These are phyloP conservation scores for Davidsoniella eucalypti DNA, from an alignment of 2,329 filamentous ascomycete species.

Conservation along the genomic window DNA sequence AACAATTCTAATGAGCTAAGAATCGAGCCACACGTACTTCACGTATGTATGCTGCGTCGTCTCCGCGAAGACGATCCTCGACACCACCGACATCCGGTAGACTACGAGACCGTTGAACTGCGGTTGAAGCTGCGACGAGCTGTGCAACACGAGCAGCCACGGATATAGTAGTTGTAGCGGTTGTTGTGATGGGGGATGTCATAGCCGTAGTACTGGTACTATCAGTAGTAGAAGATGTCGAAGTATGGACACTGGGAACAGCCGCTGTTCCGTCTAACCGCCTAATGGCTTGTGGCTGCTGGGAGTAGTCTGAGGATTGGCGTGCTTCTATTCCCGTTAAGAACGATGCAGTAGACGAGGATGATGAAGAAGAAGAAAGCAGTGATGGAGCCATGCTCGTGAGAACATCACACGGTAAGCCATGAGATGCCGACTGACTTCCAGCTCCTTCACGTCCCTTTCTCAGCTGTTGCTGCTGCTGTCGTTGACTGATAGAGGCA, in stretches of 20 bases:
- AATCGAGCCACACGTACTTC: constrained; percentile 5
- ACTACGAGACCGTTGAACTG: not conserved
- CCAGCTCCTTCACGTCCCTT: too few relatives aligned
- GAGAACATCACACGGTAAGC: constrained; percentile 7
- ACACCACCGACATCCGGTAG: constrained; percentile 2
- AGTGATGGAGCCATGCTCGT: not conserved
- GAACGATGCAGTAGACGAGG: too few relatives aligned
- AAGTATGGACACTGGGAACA: not conserved
- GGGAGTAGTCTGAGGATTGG: too few relatives aligned
- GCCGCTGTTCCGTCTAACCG: too few relatives aligned
- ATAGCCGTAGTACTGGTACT: not conserved
- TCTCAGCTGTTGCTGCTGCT: too few relatives aligned
- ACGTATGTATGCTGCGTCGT: constrained; percentile 3
- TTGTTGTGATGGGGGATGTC: not conserved
- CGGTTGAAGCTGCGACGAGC: too few relatives aligned
- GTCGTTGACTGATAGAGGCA: too few relatives aligned
- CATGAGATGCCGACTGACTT: not conserved
- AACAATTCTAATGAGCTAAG: not conserved
- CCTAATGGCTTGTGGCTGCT: too few relatives aligned
- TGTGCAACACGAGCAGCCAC: too few relatives aligned
- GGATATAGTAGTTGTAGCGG: too few relatives aligned
- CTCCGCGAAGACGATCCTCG: not conserved
- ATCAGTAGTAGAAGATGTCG: not conserved
- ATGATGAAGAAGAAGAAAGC: not conserved
- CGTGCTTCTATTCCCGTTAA: not conserved